These are phyloP conservation scores for Phyllosticta citrichinensis DNA, from an alignment of 2,329 filamentous ascomycete genomes.

Conservation along the genomic window DNA sequence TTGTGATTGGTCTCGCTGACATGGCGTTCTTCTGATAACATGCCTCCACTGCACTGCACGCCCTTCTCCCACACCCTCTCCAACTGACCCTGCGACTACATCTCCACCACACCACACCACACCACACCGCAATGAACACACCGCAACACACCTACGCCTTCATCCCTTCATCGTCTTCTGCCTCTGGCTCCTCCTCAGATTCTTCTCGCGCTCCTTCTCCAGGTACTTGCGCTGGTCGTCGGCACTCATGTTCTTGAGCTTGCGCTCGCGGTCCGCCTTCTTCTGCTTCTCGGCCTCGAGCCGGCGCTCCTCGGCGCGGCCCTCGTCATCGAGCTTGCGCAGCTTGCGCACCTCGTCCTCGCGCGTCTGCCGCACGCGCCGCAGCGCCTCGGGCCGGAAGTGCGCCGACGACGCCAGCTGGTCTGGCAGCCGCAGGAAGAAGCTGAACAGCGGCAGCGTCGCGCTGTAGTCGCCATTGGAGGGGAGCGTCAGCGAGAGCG, in stretches of 20 bases:
- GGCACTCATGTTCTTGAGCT: constrained; percentile 61
- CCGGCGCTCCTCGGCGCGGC: constrained; percentile 53
- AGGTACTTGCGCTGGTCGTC: constrained; percentile 44
- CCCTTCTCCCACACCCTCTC: not conserved
- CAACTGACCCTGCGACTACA: not conserved
- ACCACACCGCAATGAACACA: not conserved
- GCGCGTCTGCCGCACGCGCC: constrained; percentile 70
- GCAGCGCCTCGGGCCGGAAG: constrained; percentile 80
- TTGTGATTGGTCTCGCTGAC: no score
- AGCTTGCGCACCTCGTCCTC: constrained; percentile 74
- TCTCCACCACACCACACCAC: not conserved
- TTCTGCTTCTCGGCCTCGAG: constrained; percentile 52
- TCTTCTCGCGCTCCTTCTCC: constrained; percentile 82
- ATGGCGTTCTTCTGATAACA: no score
- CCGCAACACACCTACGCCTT: constrained; percentile 29
- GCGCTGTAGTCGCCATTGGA: constrained; percentile 36
- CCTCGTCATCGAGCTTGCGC: constrained; percentile 65
- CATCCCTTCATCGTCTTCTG: constrained; percentile 47
- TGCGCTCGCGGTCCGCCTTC: constrained; percentile 63
- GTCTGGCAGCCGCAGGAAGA: constrained; percentile 80
- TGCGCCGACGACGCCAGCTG: constrained; percentile 64
- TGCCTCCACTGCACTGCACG: no score
- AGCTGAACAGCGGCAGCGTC: constrained; percentile 65
- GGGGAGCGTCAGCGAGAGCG: constrained; percentile 62
- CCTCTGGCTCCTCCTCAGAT: constrained; percentile 61